Evolutionary conservation across 2,329 filamentous ascomycete species (phyloP).

Genomic region (Leptodontidium sp.): DNA sequence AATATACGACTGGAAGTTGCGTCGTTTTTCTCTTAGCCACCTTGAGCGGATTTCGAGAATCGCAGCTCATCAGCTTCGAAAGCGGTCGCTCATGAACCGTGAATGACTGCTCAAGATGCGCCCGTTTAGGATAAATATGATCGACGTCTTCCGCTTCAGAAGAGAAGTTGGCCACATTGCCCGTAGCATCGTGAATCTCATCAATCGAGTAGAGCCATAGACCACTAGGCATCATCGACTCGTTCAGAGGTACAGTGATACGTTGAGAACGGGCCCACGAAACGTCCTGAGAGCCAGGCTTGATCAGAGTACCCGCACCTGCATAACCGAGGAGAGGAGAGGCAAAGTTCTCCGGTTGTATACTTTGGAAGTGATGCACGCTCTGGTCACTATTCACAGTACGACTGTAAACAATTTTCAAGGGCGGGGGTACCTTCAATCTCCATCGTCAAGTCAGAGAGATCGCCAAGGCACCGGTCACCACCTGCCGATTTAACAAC

Average conservation of each 20-base stretch:
- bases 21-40: slow-evolving; percentile 77
- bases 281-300: slow-evolving; percentile 68
- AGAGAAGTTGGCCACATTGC: slow-evolving; percentile 83
- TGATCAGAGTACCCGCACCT: slow-evolving; percentile 63
- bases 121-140: slow-evolving; percentile 62
- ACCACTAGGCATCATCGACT: slow-evolving; percentile 81
- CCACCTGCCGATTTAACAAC: slow-evolving; percentile 69
- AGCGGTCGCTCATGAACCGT: slow-evolving; percentile 86
- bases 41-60: slow-evolving; percentile 80
- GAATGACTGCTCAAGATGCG: slow-evolving; percentile 78
- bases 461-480: slow-evolving; percentile 83
- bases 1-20: slow-evolving; percentile 76
- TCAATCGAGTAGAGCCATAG: slow-evolving; percentile 91
- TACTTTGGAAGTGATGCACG: slow-evolving; percentile 89
- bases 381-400: slow-evolving; percentile 84
- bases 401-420: slow-evolving; percentile 92
- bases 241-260: slow-evolving; percentile 85
- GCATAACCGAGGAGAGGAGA: slow-evolving; percentile 77
- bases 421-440: slow-evolving; percentile 88
- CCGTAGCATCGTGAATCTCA: slow-evolving; percentile 89
- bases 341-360: slow-evolving; percentile 86
- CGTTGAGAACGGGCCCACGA: slow-evolving; percentile 82
- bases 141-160: slow-evolving; percentile 73
- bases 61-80: slow-evolving; percentile 76
- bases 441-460: slow-evolving; percentile 85